phyloP scores from a whole-genome alignment of 192 early-diverging fungal genomes.

The Lobosporangium transversale region DNA sequence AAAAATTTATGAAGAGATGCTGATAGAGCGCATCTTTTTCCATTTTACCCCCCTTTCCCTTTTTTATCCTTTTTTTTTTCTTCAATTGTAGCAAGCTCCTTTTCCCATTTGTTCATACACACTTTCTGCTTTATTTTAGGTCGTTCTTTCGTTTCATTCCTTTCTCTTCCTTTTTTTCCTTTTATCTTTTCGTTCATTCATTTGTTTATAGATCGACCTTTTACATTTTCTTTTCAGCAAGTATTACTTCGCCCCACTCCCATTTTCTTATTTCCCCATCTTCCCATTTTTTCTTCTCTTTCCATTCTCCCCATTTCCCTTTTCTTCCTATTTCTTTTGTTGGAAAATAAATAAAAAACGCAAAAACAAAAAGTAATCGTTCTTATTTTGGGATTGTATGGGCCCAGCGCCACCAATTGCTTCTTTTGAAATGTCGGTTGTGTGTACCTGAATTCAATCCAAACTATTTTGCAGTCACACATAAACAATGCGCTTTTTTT shows the following conservation, averaged over 20 bases:
- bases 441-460: no score
- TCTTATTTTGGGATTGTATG: no score
- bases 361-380: no score
- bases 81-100: slow-evolving; percentile 2
- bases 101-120: slow-evolving; percentile 26
- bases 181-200: not conserved
- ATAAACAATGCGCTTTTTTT: no score
- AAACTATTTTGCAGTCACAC: no score
- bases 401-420: not conserved
- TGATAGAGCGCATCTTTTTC: slow-evolving; percentile 36
- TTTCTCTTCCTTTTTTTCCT: slow-evolving; percentile 12
- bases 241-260: not conserved
- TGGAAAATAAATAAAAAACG: slow-evolving; percentile 6
- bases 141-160: slow-evolving; percentile 12
- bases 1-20: slow-evolving; percentile 29
- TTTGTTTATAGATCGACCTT: not conserved
- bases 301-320: slow-evolving; percentile 3
- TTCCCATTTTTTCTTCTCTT: not conserved
- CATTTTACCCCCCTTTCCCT: slow-evolving; percentile 31
- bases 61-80: no score
- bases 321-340: not conserved
- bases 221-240: not conserved
- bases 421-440: not conserved
- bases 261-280: not conserved
- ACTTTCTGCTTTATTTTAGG: slow-evolving; percentile 1